phyloP scores from a whole-genome alignment of 768 basidiomycete genomes.

The Leccinum barrowsii region DNA sequence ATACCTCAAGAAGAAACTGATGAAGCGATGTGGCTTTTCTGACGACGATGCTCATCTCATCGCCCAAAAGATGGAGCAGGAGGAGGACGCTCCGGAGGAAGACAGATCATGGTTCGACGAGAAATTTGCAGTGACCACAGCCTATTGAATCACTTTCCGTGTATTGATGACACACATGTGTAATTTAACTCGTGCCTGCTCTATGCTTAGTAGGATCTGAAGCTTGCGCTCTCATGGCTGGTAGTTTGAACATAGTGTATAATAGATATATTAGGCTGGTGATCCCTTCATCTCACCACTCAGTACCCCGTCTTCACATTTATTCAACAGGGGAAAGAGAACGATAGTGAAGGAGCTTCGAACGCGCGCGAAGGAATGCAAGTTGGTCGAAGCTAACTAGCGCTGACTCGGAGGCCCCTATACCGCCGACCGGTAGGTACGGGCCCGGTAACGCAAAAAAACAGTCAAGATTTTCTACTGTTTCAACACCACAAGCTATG shows the following conservation, averaged over 20 bases:
- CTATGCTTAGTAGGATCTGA: not conserved
- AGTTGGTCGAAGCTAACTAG: too few relatives aligned
- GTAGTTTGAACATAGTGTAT: not conserved
- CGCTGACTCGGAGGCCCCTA: too few relatives aligned
- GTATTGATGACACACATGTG: not conserved
- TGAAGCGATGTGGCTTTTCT: slow-evolving; percentile 23
- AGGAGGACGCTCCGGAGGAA: slow-evolving; percentile 10
- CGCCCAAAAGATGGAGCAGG: slow-evolving; percentile 18
- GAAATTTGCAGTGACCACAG: slow-evolving; percentile 4
- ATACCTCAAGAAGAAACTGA: slow-evolving; percentile 20
- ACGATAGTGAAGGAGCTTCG: too few relatives aligned
- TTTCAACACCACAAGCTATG: too few relatives aligned
- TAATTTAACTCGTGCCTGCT: not conserved
- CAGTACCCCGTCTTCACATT: too few relatives aligned
- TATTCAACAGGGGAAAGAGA: too few relatives aligned
- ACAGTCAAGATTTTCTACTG: too few relatives aligned
- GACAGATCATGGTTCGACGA: slow-evolving; percentile 20
- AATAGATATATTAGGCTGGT: not conserved
- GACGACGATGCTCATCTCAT: slow-evolving; percentile 17
- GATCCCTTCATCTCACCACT: not conserved
- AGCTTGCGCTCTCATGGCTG: not conserved
- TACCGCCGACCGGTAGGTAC: too few relatives aligned
- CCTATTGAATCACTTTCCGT: not conserved
- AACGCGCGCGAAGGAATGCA: too few relatives aligned
- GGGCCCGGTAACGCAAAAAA: too few relatives aligned